Base-by-base conservation (phyloP, 2,329 filamentous ascomycete species). In the Coleophoma crateriformis region DNA sequence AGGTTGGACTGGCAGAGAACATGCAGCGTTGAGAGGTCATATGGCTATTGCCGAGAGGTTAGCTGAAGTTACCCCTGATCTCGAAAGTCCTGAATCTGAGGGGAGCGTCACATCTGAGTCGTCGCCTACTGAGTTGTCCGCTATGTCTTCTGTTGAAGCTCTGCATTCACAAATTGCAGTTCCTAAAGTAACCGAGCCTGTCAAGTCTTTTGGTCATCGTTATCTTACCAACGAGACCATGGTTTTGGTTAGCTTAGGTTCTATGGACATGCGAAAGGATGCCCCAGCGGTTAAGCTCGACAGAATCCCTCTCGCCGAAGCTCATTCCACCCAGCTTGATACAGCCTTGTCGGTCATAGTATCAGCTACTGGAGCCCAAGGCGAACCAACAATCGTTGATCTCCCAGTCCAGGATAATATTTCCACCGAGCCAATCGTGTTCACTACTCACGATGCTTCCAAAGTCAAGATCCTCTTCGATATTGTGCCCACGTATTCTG, bases 181-280 rank as follows among this genome's bases (percentile, higher is more conserved):
- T 17, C 67, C 75, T 6, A 76, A 82, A 46, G 70, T 77, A 7
- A 73, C 84, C 2, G 90, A 96, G 55, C 86, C 91, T 5, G 81
- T 97, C 56, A 97, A 97, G 69, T 88, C 90, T 1, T 99, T 97
- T 67, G 94, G 94, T 49, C 94, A 99, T 73, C 84, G 92, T 48
- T 99, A 97, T 68, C 78, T 99, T 46, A 95, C 84, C 15, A 82
- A 95, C 46, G 85, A 95, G 61, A 88, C 88, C 54, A 84, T 99
- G 74, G 81, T 99, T 4, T 76, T 97, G 45, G 91, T 99, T 60
- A 96, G 90, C 61, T 73, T 99, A 8, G 94, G 94, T 0, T 92
- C 89, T 0, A 96, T 96, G 88, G 94, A 99, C 64, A 88, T 88
- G 71, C 82, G 90, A 48, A 96, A 94, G 69, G 78, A 82, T 33